Evolutionary conservation across 495 filamentous ascomycete genomes (phyloP).

Genomic region (Usnea hakonensis): DNA sequence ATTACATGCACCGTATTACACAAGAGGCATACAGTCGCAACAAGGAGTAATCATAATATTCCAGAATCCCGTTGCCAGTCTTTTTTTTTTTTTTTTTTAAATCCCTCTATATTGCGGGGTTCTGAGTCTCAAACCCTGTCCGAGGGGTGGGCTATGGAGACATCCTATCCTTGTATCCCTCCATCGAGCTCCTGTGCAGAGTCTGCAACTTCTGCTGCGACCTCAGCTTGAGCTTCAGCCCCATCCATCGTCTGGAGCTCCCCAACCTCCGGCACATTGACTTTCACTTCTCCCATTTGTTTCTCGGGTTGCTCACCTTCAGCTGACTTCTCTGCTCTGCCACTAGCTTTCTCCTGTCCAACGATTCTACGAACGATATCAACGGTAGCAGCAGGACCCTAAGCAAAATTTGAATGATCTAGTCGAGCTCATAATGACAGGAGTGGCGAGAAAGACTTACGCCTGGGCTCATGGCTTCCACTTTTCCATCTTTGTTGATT

Average conservation of each 20-base stretch:
- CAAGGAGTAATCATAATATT: background rate
- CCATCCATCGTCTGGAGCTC: background rate
- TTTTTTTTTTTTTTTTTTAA: background rate
- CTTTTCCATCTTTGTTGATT: constrained; percentile 59
- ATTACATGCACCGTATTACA: background rate
- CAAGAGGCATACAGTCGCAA: background rate
- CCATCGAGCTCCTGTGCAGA: constrained; percentile 24
- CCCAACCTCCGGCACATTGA: constrained; percentile 5
- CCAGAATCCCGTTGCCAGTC: background rate
- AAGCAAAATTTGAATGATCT: background rate
- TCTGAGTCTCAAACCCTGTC: background rate
- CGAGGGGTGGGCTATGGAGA: background rate
- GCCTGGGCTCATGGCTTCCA: constrained; percentile 36
- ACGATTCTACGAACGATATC: constrained; percentile 37
- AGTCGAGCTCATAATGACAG: background rate
- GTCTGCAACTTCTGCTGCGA: constrained; percentile 27
- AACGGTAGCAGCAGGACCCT: constrained; percentile 42
- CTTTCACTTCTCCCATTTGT: constrained; percentile 14
- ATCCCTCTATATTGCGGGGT: background rate
- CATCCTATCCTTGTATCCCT: constrained; percentile 4
- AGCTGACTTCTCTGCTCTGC: constrained; percentile 1
- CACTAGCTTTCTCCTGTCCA: background rate
- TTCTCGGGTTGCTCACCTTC: constrained; percentile 13
- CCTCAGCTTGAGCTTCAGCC: constrained; percentile 16
- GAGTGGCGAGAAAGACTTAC: constrained; percentile 18